These are phyloP conservation scores for Lipomyces japonicus DNA, from an alignment of 805 yeast species.

Conservation along the genomic window DNA sequence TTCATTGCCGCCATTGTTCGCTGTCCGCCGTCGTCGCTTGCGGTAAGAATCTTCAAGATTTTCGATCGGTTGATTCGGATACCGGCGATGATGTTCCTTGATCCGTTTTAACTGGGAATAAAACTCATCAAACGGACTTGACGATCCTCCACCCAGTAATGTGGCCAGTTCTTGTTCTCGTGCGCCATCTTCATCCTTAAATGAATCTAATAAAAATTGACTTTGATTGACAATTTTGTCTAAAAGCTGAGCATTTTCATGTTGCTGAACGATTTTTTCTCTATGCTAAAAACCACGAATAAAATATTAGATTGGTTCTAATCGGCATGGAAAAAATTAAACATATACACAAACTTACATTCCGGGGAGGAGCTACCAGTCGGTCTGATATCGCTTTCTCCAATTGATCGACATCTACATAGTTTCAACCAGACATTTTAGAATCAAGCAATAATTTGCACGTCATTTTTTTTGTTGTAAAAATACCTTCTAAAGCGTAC, in stretches of 20 bases:
- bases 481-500: conserved; percentile 30
- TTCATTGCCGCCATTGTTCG: conserved; percentile 2
- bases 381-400: conserved; percentile 65
- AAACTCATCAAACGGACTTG: conserved; percentile 40
- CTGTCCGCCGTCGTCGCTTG: conserved; percentile 25
- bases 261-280: conserved; percentile 40
- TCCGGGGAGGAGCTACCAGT: conserved; percentile 37
- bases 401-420: conserved; percentile 59
- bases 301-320: conserved; percentile 43
- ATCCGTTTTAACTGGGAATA: conserved; percentile 39
- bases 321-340: conserved; percentile 30
- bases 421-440: not conserved
- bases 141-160: conserved; percentile 30
- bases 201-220: conserved; percentile 27
- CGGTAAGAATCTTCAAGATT: conserved; percentile 30
- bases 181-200: conserved; percentile 10
- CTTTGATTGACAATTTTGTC: conserved; percentile 44
- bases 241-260: conserved; percentile 57
- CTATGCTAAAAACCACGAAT: conserved; percentile 26
- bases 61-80: conserved; percentile 36
- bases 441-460: not conserved
- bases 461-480: not conserved
- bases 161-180: conserved; percentile 19
- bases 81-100: conserved; percentile 35
- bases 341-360: conserved; percentile 13